Evolutionary conservation across 345 rosid genomes (phyloP).

Genomic region (Hypericum androsaemum): DNA sequence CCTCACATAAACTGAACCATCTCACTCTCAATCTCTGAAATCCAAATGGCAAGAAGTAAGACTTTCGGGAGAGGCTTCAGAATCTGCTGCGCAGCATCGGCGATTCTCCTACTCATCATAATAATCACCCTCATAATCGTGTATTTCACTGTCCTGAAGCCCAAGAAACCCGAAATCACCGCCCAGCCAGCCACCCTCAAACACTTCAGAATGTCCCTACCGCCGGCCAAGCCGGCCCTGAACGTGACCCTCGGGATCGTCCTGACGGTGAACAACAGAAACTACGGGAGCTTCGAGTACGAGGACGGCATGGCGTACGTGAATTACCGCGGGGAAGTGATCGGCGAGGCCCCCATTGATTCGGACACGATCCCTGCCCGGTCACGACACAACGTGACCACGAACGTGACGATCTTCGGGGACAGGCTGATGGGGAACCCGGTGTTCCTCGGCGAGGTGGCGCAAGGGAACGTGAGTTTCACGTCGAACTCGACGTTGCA

Average conservation of each 20-base stretch:
- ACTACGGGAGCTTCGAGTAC: constrained; percentile 31
- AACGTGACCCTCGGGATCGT: constrained; percentile 22
- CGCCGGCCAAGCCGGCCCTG: not conserved
- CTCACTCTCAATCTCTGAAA: too few relatives aligned
- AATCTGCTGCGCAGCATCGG: constrained; percentile 11
- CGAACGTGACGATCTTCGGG: constrained; percentile 14
- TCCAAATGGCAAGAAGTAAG: too few relatives aligned
- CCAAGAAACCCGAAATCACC: constrained; percentile 24
- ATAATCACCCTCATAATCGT: constrained; percentile 5
- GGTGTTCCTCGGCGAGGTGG: constrained; percentile 7
- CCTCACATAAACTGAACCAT: too few relatives aligned
- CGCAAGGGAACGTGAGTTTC: constrained; percentile 16
- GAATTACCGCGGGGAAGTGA: constrained; percentile 11
- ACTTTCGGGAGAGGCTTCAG: constrained; percentile 11
- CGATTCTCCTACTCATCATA: constrained; percentile 9
- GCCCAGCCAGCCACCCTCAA: constrained; percentile 17
- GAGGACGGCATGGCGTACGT: constrained; percentile 16
- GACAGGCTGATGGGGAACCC: constrained; percentile 13
- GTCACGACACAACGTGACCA: constrained; percentile 15
- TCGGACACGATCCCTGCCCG: constrained; percentile 24
- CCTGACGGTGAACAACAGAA: constrained; percentile 25
- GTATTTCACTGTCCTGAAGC: constrained; percentile 29
- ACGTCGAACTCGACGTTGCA: constrained; percentile 24
- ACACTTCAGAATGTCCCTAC: not conserved
- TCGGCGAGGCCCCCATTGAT: constrained; percentile 19